Evolutionary conservation across 2,329 filamentous ascomycete genomes (phyloP), one percentile per base, ranked within the genome.

Genomic region (Colletotrichum navitas): DNA sequence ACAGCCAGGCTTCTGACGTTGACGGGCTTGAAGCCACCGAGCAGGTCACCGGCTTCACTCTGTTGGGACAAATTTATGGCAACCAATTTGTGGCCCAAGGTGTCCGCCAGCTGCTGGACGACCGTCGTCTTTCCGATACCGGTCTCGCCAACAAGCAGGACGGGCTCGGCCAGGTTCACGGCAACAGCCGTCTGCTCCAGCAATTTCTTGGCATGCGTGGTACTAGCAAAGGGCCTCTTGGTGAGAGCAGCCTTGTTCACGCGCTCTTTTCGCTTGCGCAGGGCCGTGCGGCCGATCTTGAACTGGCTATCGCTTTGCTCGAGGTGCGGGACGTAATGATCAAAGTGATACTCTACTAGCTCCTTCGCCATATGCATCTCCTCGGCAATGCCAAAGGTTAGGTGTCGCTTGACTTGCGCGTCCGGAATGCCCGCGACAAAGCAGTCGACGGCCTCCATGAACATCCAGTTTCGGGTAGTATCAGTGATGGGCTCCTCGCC

Each of bases 91-190:
- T 94, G 93, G 1, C 95, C 94, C 36, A 98, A 87, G 4, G 92
- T 88, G 69, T 93, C 91, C 0, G 96, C 94, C 67, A 99, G 85
- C 78, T 98, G 94, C 80, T 99, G 96, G 18, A 99, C 92, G 34
- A 96, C 93, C 0, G 96, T 97, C 0, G 96, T 99, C 83, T 99
- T 99, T 77, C 96, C 96, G 62, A 97, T 98, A 84, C 96, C 96
- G 10, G 96, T 99, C 83, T 99, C 96, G 78, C 96, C 96, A n/a
- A 99, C 96, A 36, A 99, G 89, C 24, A 99, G 84, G 1, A 97
- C 89, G 5, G 97, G 94, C 78, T 99, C 96, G n/a, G 90, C 89
- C 76, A 94, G 89, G 73, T 92, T 91, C 7, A 98, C 90, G 1
- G 94, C 92, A 47, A 94, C 91, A 1, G 93, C 91, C 66, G 98